Base-by-base conservation (phyloP, 78 protist genomes). In the Chrysochromulina parva region DNA sequence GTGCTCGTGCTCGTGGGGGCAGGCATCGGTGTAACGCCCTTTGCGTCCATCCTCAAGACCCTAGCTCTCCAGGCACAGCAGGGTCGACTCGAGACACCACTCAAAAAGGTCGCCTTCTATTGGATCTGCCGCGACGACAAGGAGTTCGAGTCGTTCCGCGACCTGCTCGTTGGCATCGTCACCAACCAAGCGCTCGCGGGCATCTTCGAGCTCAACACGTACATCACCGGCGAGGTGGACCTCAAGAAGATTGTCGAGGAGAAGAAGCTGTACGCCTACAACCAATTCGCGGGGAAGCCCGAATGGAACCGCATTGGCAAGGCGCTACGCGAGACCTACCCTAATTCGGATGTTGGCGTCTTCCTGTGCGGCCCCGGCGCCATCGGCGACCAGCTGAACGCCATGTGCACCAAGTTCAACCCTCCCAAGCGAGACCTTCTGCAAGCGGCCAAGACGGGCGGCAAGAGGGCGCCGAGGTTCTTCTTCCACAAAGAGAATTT, bases 1-100 rank as follows among this genome's bases (percentile, higher is more conserved):
- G 14, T 3, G 20, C 10, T 71, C 22, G 26, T 71, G 17, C 38
- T 10, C 80, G 53, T 71, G 7, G 80, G n/a, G 22, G 80, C 80
- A 1, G 57, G 62, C 62, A 97, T 97, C 82, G 98, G 98, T 59
- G 97, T 97, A 7, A 97, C 98, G 5, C 98, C 98, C 69, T 96
- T 95, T 54, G 97, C 97, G 1, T 97, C 98, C 17, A 88, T 97
- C 60, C 90, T 97, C 54, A 94, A 96, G 89, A 88, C 92, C 66
- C 11, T 65, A 7, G 71, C 71, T 4, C 71, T 2, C 26, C 71
- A 65, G 71, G 71, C 71, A 7, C 19, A 65, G 71, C 3, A 7
- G 26, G 11, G 16, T 17, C 19, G 26, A 4, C 26, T 65, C 47
- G 71, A 65, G 71, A 65, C 71, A 17, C 71, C 71, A 17, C 71